Conservation (phyloP, 2,329 filamentous ascomycete species). For the Talaromyces sp. region DNA sequence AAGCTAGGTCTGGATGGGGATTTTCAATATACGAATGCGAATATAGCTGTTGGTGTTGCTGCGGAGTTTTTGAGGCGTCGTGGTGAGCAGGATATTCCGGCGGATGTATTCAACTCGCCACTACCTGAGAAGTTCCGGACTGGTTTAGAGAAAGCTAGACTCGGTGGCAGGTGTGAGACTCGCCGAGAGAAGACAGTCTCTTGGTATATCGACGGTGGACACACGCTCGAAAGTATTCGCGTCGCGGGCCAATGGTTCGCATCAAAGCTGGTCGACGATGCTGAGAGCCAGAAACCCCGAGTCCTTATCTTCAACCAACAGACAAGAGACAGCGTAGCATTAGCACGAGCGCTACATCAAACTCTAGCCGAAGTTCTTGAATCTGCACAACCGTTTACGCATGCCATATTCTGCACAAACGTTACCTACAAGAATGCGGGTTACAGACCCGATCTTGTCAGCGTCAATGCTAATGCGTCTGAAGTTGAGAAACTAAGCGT, state of each 20-base stretch:
- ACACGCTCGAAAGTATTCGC: conserved; percentile 78
- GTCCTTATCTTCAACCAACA: conserved; percentile 91
- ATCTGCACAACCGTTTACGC: conserved; percentile 56
- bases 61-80: conserved; percentile 38
- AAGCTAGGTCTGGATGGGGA: conserved; percentile 59
- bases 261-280: conserved; percentile 41
- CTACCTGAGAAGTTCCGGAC: conserved; percentile 61
- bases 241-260: conserved; percentile 76
- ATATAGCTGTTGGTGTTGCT: conserved; percentile 53
- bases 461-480: conserved; percentile 56
- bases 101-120: conserved; percentile 35
- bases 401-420: conserved; percentile 80
- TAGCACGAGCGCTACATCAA: conserved; percentile 62
- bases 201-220: conserved; percentile 85
- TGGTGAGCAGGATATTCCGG: conserved; percentile 35
- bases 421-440: conserved; percentile 60
- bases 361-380: conserved; percentile 48
- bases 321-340: conserved; percentile 67
- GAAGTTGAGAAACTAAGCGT: conserved; percentile 61
- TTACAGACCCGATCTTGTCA: conserved; percentile 62
- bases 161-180: conserved; percentile 75
- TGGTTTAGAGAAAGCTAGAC: conserved; percentile 64
- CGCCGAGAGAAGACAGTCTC: conserved; percentile 55
- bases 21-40: conserved; percentile 63
- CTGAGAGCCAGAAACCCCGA: conserved; percentile 43